Evolutionary conservation across 768 basidiomycete genomes (phyloP).

Genomic region (Fibroporia radiculosa): DNA sequence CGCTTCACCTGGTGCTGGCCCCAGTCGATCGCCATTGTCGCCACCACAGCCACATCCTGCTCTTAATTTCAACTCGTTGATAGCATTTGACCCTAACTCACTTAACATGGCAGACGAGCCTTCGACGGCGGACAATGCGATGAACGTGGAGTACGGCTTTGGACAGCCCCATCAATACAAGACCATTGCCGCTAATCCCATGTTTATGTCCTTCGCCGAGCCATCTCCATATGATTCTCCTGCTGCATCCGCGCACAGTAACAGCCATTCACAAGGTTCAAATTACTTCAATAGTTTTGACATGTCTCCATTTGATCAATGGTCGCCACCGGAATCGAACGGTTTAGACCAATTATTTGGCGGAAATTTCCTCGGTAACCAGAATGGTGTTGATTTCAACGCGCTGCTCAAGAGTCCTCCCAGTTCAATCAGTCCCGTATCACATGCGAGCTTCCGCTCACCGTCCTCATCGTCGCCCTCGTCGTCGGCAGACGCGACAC

Average conservation of each 20-base stretch:
- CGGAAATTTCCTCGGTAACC: slow-evolving; percentile 25
- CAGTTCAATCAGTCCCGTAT: slow-evolving; percentile 43
- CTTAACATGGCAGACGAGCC: slow-evolving; percentile 60
- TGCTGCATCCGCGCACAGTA: slow-evolving; percentile 10
- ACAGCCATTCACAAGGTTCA: slow-evolving; percentile 10
- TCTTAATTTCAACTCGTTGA: slow-evolving; percentile 49
- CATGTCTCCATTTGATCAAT: slow-evolving; percentile 13
- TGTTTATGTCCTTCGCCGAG: slow-evolving; percentile 75
- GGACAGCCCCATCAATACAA: slow-evolving; percentile 53
- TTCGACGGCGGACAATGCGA: slow-evolving; percentile 46
- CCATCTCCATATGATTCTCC: slow-evolving; percentile 21
- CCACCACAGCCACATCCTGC: slow-evolving; percentile 8
- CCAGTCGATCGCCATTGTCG: slow-evolving; percentile 14
- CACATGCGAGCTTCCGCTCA: slow-evolving; percentile 32
- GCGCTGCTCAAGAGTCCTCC: slow-evolving; percentile 27
- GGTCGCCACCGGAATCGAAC: slow-evolving; percentile 18
- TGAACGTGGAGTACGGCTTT: slow-evolving; percentile 53
- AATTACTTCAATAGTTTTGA: background rate
- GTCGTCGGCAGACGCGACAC: slow-evolving; percentile 21
- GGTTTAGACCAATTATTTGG: slow-evolving; percentile 42
- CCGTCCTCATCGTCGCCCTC: slow-evolving; percentile 7
- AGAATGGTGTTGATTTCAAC: slow-evolving; percentile 27
- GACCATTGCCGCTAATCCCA: slow-evolving; percentile 76
- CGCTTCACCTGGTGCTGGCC: slow-evolving; percentile 20
- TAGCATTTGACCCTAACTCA: slow-evolving; percentile 62